Base-by-base conservation (phyloP, 176 grass and related monocot genomes). In the Oryza glumipatula region DNA sequence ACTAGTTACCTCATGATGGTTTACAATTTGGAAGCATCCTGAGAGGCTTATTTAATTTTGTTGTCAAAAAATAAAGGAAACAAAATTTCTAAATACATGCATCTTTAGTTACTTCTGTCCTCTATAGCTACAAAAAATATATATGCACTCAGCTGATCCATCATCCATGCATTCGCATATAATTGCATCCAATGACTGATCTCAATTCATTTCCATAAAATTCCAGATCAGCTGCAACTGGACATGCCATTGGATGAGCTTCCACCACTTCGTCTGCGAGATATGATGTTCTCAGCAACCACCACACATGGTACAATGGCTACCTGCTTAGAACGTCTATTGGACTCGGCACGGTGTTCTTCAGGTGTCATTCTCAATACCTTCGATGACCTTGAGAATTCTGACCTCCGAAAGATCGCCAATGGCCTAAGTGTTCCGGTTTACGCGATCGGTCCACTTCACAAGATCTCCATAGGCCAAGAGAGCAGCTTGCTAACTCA, bases 311-410 rank as follows among this genome's bases (percentile, higher is more conserved):
- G 24, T 3, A 69, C 52, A 30, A 88, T 84, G 76, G 4, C 3
- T 1, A 68, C 49, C 11, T 84, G 47, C 47, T 9, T 89, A 26
- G 2, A 80, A 60, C 3, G 28, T 14, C 10, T 89, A 10, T 1
- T 89, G 13, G 76, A 84, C 0, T 67, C 35, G 2, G 1, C 70
- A 21, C 56, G 69, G 23, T 26, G 17, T 69, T 89, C 69, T n/a
- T 89, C 76, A 0, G 87, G 87, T 48, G 6, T 84, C 48, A 69
- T 89, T 38, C 2, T 89, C 28, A 89, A 89, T 76, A 89, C 81
- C 14, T 84, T 89, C 38, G 11, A 3, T 9, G 70, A 36, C 21
- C 87, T 89, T 8, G 87, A 89, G 23, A 33, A 49, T 2, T 6
- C 36, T 0, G 76, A 84, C 0, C 36, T 89, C 8, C 21, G 60